These are phyloP conservation scores for Hygrocybe coccinea DNA, from an alignment of 768 basidiomycete genomes.

Conservation along the genomic window DNA sequence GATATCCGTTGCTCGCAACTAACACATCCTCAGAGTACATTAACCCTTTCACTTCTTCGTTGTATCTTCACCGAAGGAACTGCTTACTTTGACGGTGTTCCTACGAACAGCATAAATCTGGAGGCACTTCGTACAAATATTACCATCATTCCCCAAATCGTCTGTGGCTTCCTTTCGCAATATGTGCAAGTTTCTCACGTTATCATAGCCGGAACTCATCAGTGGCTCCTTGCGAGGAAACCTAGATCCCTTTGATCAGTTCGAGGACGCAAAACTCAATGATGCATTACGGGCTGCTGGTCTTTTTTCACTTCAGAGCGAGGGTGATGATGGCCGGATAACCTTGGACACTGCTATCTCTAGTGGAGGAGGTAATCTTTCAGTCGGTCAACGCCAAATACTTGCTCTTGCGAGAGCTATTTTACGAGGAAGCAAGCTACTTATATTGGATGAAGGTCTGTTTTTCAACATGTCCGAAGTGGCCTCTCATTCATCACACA, in stretches of 20 bases:
- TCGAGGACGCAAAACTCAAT: constrained; percentile 46
- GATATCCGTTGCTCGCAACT: no score
- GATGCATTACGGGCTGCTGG: constrained; percentile 39
- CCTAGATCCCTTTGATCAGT: constrained; percentile 60
- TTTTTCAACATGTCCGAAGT: constrained; percentile 9
- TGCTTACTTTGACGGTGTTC: constrained; percentile 52
- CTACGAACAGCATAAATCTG: constrained; percentile 47
- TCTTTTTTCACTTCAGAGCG: constrained; percentile 35
- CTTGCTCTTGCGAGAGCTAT: constrained; percentile 62
- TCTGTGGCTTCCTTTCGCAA: no score
- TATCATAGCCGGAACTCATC: constrained; percentile 44
- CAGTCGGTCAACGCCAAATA: constrained; percentile 71
- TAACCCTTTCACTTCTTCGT: constrained; percentile 51
- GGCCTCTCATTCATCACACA: neutral
- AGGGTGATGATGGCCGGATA: constrained; percentile 46
- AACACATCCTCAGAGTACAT: constrained; percentile 42
- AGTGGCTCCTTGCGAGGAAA: constrained; percentile 61
- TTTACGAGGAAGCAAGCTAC: constrained; percentile 52
- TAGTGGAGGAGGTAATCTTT: constrained; percentile 65
- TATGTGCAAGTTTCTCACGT: constrained; percentile 25
- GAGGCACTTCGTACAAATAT: constrained; percentile 53
- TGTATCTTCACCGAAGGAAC: constrained; percentile 54
- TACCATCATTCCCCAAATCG: constrained; percentile 56
- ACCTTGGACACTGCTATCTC: constrained; percentile 43
- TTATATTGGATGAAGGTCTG: constrained; percentile 60